Evolutionary conservation across 192 early-diverging fungal species (phyloP), one percentile per base, ranked within the genome.

Genomic region (Jimgerdemannia flammicorona): DNA sequence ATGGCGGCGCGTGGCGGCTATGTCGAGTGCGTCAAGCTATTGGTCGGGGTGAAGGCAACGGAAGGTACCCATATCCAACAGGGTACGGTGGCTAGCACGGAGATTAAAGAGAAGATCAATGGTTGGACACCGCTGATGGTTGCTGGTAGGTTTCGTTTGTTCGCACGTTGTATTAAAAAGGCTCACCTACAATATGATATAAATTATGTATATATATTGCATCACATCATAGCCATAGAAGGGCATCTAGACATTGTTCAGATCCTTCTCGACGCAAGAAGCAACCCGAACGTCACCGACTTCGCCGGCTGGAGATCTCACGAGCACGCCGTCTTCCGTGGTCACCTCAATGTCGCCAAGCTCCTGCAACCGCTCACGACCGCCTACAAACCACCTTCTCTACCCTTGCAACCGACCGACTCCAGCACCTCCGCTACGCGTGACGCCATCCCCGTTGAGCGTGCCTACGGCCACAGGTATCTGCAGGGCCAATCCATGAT

Each of bases 81-180:
- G 29, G 29, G 29, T 29, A 29, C 29, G 29, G 29, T 29, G 29
- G 29, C 29, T 29, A 29, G 29, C 29, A 29, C 29, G 14, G 49
- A 59, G 14, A 73, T 84, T 14, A 73, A 83, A 4, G 91, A 93
- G 40, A 83, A 77, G 4, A 71, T 84, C 17, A 87, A 88, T 79
- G 89, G 88, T n/a, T 83, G 86, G 81, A 91, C 91, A 2, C 85
- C 91, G 19, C 66, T 92, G 43, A 86, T 86, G 68, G 75, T 90
- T 63, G 91, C 91, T 66, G 84, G 88, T 89, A 84, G 40, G n/a
- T 8, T 11, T 72, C 43, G n/a, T 8, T 11, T 72, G 39, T 67
- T 74, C 29, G 29, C 29, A 29, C 29, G 29, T 29, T 29, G 29
- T 29, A 29, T 29, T 29, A 29, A 29, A 29, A 29, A 1, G 29